Evolutionary conservation across 106 monocot genomes (phyloP).

Genomic region (Dendrobium nobile): DNA sequence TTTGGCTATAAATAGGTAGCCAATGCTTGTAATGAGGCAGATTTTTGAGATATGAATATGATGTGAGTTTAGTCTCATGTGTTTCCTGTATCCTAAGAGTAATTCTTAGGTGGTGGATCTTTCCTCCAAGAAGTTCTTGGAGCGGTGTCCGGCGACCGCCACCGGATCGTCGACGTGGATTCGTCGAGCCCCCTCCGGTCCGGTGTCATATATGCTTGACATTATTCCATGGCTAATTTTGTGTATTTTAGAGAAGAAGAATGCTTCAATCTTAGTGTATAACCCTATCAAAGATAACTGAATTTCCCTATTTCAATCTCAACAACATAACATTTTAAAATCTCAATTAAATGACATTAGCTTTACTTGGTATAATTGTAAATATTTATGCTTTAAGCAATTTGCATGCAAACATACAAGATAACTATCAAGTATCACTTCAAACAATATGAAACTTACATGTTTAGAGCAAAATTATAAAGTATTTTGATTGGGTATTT

Average conservation of each 20-base stretch:
- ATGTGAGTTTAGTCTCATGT: no score
- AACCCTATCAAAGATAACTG: not conserved
- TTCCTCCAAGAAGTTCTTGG: no score
- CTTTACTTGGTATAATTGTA: not conserved
- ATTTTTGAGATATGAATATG: no score
- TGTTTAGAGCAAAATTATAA: not conserved
- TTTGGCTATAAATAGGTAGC: no score
- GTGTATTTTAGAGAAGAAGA: not conserved
- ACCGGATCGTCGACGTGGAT: no score
- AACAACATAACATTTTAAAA: not conserved
- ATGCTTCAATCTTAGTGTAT: not conserved
- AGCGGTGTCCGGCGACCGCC: no score
- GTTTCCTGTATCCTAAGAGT: no score
- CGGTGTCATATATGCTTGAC: no score
- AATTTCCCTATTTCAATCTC: not conserved
- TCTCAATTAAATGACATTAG: not conserved
- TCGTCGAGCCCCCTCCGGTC: no score
- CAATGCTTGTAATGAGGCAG: no score
- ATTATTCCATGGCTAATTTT: not conserved
- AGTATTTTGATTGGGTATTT: not conserved
- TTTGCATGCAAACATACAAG: not conserved
- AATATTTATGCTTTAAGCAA: not conserved
- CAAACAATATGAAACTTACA: not conserved
- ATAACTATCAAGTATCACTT: not conserved
- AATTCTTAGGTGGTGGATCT: no score